phyloP scores from a whole-genome alignment of 352 stramenopile genomes.

The Pythium grandisporangium region DNA sequence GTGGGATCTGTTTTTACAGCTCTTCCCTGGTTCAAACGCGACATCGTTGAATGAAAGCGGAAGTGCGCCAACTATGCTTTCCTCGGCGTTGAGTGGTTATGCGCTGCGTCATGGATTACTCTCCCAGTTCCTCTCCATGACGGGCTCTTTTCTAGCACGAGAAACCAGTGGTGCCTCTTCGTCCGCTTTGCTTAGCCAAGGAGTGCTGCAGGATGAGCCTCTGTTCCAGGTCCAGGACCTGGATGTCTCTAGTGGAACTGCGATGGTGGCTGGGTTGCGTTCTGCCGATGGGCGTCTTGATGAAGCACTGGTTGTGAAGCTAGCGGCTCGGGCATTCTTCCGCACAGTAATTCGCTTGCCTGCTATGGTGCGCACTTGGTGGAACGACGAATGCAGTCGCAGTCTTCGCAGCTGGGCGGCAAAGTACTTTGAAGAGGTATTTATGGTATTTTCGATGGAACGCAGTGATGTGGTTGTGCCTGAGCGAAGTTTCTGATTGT shows the following conservation, averaged over 20 bases:
- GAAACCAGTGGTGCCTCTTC: conserved; percentile 27
- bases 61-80: no score
- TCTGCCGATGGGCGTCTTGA: background rate
- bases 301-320: conserved; percentile 10
- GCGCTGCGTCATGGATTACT: conserved; percentile 48
- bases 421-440: conserved; percentile 85
- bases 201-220: conserved; percentile 34
- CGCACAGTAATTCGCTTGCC: conserved; percentile 73
- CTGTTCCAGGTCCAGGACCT: conserved; percentile 38
- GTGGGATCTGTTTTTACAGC: conserved; percentile 78
- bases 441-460: no score
- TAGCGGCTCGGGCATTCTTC: conserved; percentile 71
- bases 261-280: no score
- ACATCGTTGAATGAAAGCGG: conserved; percentile 6
- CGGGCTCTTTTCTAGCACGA: conserved; percentile 50
- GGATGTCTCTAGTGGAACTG: conserved; percentile 3
- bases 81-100: conserved; percentile 69
- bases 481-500: background rate
- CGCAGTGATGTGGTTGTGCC: conserved; percentile 1
- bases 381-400: conserved; percentile 83
- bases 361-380: conserved; percentile 85
- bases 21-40: conserved; percentile 43
- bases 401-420: conserved; percentile 72
- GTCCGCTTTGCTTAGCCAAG: no score
- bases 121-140: conserved; percentile 51